Evolutionary conservation across 1,139 yeast species (phyloP).

Genomic region (Diutina ranongensis): DNA sequence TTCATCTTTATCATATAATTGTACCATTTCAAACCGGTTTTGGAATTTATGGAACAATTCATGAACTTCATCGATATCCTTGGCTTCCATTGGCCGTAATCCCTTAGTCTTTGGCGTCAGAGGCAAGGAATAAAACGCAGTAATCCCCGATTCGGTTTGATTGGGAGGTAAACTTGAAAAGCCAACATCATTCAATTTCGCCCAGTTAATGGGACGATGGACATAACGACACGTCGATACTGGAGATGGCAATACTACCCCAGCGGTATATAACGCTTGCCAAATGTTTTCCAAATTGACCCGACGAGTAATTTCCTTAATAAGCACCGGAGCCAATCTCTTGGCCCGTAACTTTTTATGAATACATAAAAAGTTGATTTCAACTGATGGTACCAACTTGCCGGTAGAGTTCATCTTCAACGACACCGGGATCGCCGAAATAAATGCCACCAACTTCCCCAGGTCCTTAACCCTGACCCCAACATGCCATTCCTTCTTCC

Average conservation of each 20-base stretch:
- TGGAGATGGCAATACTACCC: conserved; percentile 85
- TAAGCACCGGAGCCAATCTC: conserved; percentile 86
- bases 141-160: conserved; percentile 71
- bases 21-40: conserved; percentile 59
- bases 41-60: conserved; percentile 52
- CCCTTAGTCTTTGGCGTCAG: conserved; percentile 44
- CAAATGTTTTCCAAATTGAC: conserved; percentile 76
- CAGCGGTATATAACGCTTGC: conserved; percentile 97
- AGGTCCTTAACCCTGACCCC: conserved; percentile 81
- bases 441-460: conserved; percentile 78
- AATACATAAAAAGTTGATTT: conserved; percentile 86
- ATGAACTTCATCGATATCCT: conserved; percentile 57
- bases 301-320: conserved; percentile 88
- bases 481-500: conserved; percentile 80
- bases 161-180: conserved; percentile 71
- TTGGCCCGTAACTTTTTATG: conserved; percentile 92
- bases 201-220: conserved; percentile 92
- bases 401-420: conserved; percentile 48
- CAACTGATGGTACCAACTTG: conserved; percentile 52
- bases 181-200: conserved; percentile 79
- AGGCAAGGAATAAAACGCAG: conserved; percentile 68
- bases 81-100: conserved; percentile 47
- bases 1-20: conserved; percentile 59
- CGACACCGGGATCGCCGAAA: conserved; percentile 77
- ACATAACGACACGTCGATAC: conserved; percentile 84